phyloP scores from a whole-genome alignment of 1,284 basidiomycete species.

The Mycena sp. region DNA sequence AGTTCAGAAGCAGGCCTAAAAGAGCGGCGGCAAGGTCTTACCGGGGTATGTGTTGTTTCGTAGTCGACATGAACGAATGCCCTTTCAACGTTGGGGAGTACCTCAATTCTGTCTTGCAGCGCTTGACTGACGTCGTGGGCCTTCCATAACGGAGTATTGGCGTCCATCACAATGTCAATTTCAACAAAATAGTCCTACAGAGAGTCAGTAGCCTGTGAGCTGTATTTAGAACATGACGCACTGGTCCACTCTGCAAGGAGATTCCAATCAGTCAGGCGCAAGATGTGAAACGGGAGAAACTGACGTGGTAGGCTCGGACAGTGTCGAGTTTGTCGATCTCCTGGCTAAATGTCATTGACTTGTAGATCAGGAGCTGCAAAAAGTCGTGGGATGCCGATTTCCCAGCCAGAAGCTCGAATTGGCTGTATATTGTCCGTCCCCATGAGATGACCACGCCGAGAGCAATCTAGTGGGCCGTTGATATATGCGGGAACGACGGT shows the following conservation, averaged over 20 bases:
- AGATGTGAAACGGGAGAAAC: conserved; percentile 40
- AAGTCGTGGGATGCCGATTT: conserved; percentile 93
- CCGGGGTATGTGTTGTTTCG: conserved; percentile 87
- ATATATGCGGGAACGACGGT: conserved; percentile 10
- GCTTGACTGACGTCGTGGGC: conserved; percentile 94
- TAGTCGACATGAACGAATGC: conserved; percentile 96
- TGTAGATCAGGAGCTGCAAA: conserved; percentile 92
- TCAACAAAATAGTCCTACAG: conserved; percentile 89
- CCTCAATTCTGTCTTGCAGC: conserved; percentile 94
- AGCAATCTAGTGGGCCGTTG: conserved; percentile 66
- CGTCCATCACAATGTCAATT: conserved; percentile 94
- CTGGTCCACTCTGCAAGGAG: conserved; percentile 10
- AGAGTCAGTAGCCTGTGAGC: not conserved
- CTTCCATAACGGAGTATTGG: conserved; percentile 88
- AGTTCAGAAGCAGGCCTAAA: not conserved
- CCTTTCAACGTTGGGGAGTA: conserved; percentile 89
- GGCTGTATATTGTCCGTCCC: conserved; percentile 76
- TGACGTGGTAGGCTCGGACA: conserved; percentile 86
- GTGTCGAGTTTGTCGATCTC: conserved; percentile 91
- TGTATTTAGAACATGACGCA: not conserved
- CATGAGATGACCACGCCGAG: conserved; percentile 85
- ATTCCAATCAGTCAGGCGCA: not conserved
- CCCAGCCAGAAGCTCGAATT: conserved; percentile 92
- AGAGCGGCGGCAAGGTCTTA: conserved; percentile 44
- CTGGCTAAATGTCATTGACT: conserved; percentile 87